Percentiles rank a stretch among this genome's conserved stretches.
Conservation (phyloP, 495 filamentous ascomycete genomes). For the Podospora comata region DNA sequence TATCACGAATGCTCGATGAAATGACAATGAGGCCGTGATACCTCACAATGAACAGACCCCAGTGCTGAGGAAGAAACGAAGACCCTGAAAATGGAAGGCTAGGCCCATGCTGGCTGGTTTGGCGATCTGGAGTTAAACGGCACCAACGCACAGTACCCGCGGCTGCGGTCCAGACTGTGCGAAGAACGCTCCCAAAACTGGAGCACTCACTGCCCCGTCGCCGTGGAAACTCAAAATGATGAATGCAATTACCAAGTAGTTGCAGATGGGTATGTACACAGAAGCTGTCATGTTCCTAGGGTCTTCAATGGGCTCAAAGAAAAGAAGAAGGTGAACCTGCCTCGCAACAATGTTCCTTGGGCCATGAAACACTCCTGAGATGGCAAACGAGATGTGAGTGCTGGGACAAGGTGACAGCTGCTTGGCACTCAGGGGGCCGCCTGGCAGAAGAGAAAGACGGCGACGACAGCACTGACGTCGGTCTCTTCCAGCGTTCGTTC, state of each 20-base stretch:
- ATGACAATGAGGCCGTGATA: neutral
- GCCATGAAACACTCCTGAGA: slow-evolving; percentile 18
- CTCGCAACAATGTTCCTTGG: neutral
- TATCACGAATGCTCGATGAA: neutral
- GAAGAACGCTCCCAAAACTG: neutral
- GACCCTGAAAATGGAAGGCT: slow-evolving; percentile 2
- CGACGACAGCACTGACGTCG: slow-evolving; percentile 5
- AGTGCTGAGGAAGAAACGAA: neutral
- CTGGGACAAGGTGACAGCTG: neutral
- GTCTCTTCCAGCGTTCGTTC: slow-evolving; percentile 1
- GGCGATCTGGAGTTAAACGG: slow-evolving; percentile 7
- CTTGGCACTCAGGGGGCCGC: slow-evolving; percentile 11
- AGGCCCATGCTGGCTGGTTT: neutral
- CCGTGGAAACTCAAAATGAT: slow-evolving; percentile 8
- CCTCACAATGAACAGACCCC: neutral
- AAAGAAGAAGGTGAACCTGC: neutral
- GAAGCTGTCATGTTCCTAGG: neutral
- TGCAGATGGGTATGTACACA: neutral
- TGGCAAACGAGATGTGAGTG: slow-evolving; percentile 14
- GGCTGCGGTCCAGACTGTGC: slow-evolving; percentile 13
- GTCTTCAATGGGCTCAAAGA: neutral
- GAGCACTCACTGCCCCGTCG: slow-evolving; percentile 3
- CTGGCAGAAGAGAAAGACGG: slow-evolving; percentile 6
- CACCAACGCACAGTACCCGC: slow-evolving; percentile 13
- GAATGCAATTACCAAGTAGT: neutral